These are phyloP conservation scores for Lasiodiplodia theobromae DNA, from an alignment of 2,329 filamentous ascomycete genomes.

Conservation along the genomic window DNA sequence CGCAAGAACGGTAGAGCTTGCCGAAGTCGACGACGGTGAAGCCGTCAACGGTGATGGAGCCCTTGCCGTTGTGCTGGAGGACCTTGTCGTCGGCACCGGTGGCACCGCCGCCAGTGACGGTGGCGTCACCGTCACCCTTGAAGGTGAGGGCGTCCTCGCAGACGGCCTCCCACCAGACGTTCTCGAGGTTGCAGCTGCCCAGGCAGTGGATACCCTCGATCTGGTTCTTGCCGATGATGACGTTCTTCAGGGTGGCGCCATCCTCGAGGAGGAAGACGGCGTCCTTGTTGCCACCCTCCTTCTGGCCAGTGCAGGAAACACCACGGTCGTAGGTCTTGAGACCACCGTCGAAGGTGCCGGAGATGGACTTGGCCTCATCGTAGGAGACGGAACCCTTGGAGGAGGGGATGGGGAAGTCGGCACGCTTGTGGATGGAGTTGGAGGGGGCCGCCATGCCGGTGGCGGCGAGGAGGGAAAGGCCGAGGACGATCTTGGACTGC, in stretches of 20 bases:
- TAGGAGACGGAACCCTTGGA: slow-evolving; percentile 16
- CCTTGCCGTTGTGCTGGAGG: slow-evolving; percentile 44
- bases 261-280: slow-evolving; percentile 28
- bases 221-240: slow-evolving; percentile 57
- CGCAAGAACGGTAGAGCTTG: slow-evolving; percentile 38
- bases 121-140: slow-evolving; percentile 34
- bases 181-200: slow-evolving; percentile 55
- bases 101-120: slow-evolving; percentile 41
- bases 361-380: slow-evolving; percentile 5
- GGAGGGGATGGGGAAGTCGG: slow-evolving; percentile 26
- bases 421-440: neutral
- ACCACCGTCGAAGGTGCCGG: slow-evolving; percentile 23
- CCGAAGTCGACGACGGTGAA: slow-evolving; percentile 40
- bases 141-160: slow-evolving; percentile 50
- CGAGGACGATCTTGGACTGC: slow-evolving; percentile 18
- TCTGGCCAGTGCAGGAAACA: slow-evolving; percentile 42
- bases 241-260: slow-evolving; percentile 54
- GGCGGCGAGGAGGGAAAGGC: slow-evolving; percentile 19
- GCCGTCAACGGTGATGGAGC: slow-evolving; percentile 41
- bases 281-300: slow-evolving; percentile 52
- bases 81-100: slow-evolving; percentile 41
- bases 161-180: slow-evolving; percentile 41
- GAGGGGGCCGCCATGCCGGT: slow-evolving; percentile 23
- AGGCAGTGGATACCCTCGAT: slow-evolving; percentile 60
- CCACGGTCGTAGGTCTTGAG: slow-evolving; percentile 26